Evolutionary conservation across 2,329 filamentous ascomycete species (phyloP), one percentile per base, ranked within the genome.

Genomic region (Trichoderma citrinoviride): DNA sequence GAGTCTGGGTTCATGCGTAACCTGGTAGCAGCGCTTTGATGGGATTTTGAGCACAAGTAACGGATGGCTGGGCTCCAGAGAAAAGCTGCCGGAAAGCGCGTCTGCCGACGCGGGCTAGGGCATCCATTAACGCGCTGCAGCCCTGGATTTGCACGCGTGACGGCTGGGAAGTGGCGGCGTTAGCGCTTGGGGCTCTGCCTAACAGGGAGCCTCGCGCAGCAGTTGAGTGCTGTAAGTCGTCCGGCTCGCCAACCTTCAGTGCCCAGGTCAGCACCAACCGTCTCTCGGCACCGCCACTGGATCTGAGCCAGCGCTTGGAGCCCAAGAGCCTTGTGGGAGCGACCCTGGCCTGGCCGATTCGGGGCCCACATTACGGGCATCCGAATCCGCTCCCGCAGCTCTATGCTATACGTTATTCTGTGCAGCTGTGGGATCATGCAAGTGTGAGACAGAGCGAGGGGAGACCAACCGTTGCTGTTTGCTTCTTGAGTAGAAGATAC

Each of bases 71-170:
- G 43, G 61, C 27, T 23, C 10, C 33, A 37, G 29, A 25, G 41
- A 49, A 47, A 47, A 64, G 43, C 44, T 41, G 44, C 61, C 33
- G 5, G 57, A 29, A 49, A 64, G 61, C 61, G 61, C 61, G 61
- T 50, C 43, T n/a, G 29, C 29, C 21, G 52, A 64, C 61, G 61
- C 61, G 66, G 54, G 41, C 23, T 29, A 66, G 41, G 19, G 15
- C 43, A 56, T 40, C 63, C 53, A 61, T 67, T 62, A 65, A 65
- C 65, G 65, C 65, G 65, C 58, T 61, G 43, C 21, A 60, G 54
- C 49, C 41, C 52, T 55, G 50, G 23, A 44, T 23, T 41, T 43
- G 33, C 33, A 61, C 55, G 63, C 56, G 55, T 53, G 27, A 40
- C 47, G 47, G 53, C 63, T 53, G 60, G 23, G 46, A 62, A 54